phyloP scores from a whole-genome alignment of 805 yeast species.

The Priceomyces castillae region DNA sequence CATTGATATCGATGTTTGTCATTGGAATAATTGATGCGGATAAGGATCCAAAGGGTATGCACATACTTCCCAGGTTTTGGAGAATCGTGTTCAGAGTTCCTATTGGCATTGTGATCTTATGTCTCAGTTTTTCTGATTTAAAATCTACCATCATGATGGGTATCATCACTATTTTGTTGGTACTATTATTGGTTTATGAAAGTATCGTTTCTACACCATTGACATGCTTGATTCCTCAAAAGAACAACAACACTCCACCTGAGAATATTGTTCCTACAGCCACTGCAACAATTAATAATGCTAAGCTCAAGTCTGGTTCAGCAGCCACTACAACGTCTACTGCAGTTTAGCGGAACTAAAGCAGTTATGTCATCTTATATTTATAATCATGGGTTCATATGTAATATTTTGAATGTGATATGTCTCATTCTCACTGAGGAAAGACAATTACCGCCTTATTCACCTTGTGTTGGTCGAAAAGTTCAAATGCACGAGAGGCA shows the following conservation, averaged over 20 bases:
- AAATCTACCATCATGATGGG: slow-evolving; percentile 42
- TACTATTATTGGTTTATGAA: slow-evolving; percentile 37
- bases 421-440: slow-evolving; percentile 1
- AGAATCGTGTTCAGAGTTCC: slow-evolving; percentile 44
- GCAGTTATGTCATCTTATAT: neutral
- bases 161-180: slow-evolving; percentile 34
- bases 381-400: too few relatives aligned
- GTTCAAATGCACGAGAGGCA: slow-evolving; percentile 45
- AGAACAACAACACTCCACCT: neutral
- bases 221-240: slow-evolving; percentile 3
- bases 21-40: slow-evolving; percentile 47
- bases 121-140: slow-evolving; percentile 44
- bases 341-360: neutral
- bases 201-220: slow-evolving; percentile 28
- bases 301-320: neutral
- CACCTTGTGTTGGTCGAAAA: slow-evolving; percentile 53
- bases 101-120: slow-evolving; percentile 35
- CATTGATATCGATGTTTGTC: slow-evolving; percentile 36
- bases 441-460: slow-evolving; percentile 52
- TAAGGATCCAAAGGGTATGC: slow-evolving; percentile 34
- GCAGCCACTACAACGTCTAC: neutral
- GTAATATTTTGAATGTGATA: neutral
- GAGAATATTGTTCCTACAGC: neutral
- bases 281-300: neutral
- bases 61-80: slow-evolving; percentile 30